phyloP scores from a whole-genome alignment of 208 protist genomes.

The Leishmania lainsoni region DNA sequence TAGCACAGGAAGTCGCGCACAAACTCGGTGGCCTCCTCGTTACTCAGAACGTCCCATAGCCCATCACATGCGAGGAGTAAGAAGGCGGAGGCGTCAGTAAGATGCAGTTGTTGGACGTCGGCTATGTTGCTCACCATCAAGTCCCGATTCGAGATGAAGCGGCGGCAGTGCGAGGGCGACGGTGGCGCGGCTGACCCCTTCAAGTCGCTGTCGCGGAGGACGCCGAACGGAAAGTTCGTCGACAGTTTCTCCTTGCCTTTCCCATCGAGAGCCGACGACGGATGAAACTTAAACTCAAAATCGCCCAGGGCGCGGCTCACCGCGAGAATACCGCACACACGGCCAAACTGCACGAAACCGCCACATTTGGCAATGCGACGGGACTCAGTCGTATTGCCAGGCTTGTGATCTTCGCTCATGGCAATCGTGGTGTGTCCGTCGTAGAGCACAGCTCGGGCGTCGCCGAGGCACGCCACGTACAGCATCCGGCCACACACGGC shows the following conservation, averaged over 20 bases:
- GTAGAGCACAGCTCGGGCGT: conserved; percentile 84
- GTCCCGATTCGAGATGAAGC: conserved; percentile 44
- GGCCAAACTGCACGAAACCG: conserved; percentile 91
- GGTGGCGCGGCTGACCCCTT: background rate
- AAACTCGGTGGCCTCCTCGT: conserved; percentile 84
- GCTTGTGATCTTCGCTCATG: conserved; percentile 93
- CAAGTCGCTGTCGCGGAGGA: conserved; percentile 9
- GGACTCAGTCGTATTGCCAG: conserved; percentile 64
- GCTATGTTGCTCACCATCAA: conserved; percentile 84
- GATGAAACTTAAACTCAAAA: conserved; percentile 89
- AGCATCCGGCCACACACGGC: conserved; percentile 78
- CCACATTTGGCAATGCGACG: conserved; percentile 80
- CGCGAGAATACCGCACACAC: conserved; percentile 91
- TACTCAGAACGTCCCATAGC: conserved; percentile 87
- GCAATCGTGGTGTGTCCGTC: conserved; percentile 80
- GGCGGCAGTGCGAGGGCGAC: conserved; percentile 17
- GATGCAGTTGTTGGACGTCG: conserved; percentile 72
- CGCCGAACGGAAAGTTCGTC: conserved; percentile 27
- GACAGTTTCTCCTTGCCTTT: conserved; percentile 29
- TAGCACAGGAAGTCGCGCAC: conserved; percentile 77
- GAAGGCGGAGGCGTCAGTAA: conserved; percentile 77
- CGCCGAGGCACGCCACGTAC: conserved; percentile 88
- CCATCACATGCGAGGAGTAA: conserved; percentile 87
- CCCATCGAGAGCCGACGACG: conserved; percentile 24
- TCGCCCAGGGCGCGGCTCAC: conserved; percentile 92